Evolutionary conservation across 2,329 filamentous ascomycete genomes (phyloP).

Genomic region (Zelopaecilomyces penicillatus): DNA sequence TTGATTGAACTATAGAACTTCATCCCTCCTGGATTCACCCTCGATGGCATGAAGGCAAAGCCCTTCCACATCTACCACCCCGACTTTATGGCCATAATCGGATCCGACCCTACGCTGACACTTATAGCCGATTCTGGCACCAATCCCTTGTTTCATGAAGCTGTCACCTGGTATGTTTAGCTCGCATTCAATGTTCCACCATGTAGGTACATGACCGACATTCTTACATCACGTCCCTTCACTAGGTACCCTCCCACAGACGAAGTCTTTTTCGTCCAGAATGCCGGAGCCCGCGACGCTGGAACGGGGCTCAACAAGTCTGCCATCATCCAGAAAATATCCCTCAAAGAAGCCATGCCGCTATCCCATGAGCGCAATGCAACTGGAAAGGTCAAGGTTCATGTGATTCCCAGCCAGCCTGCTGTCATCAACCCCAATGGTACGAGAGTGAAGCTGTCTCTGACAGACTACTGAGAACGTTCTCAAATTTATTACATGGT

Average conservation of each 20-base stretch:
- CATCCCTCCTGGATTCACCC: conserved; percentile 34
- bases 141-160: conserved; percentile 43
- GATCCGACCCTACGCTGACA: conserved; percentile 36
- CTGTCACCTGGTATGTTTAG: conserved; percentile 37
- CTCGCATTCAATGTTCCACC: not conserved
- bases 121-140: conserved; percentile 33
- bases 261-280: conserved; percentile 44
- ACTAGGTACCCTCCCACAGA: conserved; percentile 28
- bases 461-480: too few relatives aligned
- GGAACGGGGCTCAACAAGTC: conserved; percentile 41
- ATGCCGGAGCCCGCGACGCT: conserved; percentile 33
- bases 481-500: not conserved
- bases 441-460: conserved; percentile 11
- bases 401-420: conserved; percentile 33
- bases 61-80: conserved; percentile 38
- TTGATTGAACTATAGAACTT: conserved; percentile 4
- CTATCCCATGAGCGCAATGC: conserved; percentile 29
- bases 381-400: conserved; percentile 31
- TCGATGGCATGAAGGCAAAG: conserved; percentile 27
- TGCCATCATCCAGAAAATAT: conserved; percentile 38
- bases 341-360: conserved; percentile 32
- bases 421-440: conserved; percentile 43
- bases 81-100: conserved; percentile 38
- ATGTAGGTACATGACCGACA: too few relatives aligned
- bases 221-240: not conserved